A percentile compares a stretch with the other conserved stretches of the same genome.
Evolutionary conservation across 768 basidiomycete genomes (phyloP).

Genomic region (Panellus pusillus): DNA sequence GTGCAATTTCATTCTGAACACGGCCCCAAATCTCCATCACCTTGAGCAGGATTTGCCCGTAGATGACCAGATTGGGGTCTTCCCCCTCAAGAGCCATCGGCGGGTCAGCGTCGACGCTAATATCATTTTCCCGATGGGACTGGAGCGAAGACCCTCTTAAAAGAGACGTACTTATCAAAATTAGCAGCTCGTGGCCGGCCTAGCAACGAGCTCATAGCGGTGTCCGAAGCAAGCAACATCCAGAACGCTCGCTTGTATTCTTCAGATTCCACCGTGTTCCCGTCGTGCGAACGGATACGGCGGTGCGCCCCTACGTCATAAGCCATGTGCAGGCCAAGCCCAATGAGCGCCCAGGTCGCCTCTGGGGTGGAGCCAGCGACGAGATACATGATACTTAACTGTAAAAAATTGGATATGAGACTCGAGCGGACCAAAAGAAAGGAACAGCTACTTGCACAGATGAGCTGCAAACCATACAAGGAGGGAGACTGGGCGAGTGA

Average conservation of each 20-base stretch:
- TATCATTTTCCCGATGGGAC: not conserved
- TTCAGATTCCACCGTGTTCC: constrained; percentile 41
- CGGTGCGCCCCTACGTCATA: constrained; percentile 51
- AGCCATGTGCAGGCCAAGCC: constrained; percentile 41
- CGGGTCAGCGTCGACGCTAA: constrained; percentile 48
- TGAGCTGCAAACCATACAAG: constrained; percentile 41
- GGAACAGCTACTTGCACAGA: constrained; percentile 28
- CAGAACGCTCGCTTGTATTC: constrained; percentile 49
- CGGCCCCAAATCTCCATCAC: constrained; percentile 46
- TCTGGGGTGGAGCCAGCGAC: constrained; percentile 28
- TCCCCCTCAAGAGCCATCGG: constrained; percentile 60
- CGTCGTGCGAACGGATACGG: constrained; percentile 30
- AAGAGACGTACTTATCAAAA: constrained; percentile 47
- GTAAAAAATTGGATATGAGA: constrained; percentile 8
- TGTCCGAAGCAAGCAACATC: constrained; percentile 24
- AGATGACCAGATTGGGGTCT: constrained; percentile 39
- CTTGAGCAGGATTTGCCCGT: constrained; percentile 43
- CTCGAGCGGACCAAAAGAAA: constrained; percentile 19
- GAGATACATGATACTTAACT: constrained; percentile 39
- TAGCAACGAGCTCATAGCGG: constrained; percentile 26
- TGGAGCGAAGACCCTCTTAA: not conserved
- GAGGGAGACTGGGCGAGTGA: constrained; percentile 27
- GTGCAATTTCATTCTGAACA: constrained; percentile 42
- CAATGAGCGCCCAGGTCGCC: constrained; percentile 33
- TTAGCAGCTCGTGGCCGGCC: constrained; percentile 54